phyloP scores from a whole-genome alignment of 805 yeast genomes.

The Candida maltosa region DNA sequence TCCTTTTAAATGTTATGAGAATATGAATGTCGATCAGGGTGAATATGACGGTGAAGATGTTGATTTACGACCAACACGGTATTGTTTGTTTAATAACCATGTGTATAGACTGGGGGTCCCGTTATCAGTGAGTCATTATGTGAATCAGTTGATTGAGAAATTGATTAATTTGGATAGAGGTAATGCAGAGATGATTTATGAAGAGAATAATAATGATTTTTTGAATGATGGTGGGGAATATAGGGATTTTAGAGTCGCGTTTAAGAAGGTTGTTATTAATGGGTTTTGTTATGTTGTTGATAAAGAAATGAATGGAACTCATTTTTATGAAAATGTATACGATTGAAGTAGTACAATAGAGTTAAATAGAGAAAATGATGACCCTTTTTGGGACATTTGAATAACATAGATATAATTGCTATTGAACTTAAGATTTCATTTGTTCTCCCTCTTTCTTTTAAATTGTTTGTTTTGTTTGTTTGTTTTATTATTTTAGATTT shows the following conservation, averaged over 20 bases:
- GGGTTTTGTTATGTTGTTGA: slow-evolving; percentile 34
- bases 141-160: slow-evolving; percentile 28
- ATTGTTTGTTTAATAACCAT: slow-evolving; percentile 12
- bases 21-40: slow-evolving; percentile 30
- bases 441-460: not conserved
- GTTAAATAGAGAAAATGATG: not conserved
- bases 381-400: not conserved
- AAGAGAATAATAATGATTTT: slow-evolving; percentile 19
- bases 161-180: slow-evolving; percentile 37
- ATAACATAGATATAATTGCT: not conserved
- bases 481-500: not conserved
- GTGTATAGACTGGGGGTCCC: slow-evolving; percentile 8
- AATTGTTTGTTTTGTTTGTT: not conserved
- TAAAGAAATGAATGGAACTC: slow-evolving; percentile 38
- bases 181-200: slow-evolving; percentile 36
- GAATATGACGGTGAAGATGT: slow-evolving; percentile 35
- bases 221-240: slow-evolving; percentile 34
- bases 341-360: slow-evolving; percentile 1
- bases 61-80: slow-evolving; percentile 9
- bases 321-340: slow-evolving; percentile 18
- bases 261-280: slow-evolving; percentile 25
- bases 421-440: not conserved
- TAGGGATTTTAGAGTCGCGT: slow-evolving; percentile 11
- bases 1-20: slow-evolving; percentile 33
- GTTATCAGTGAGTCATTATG: slow-evolving; percentile 29